Base-by-base conservation (phyloP, 352 stramenopile genomes). In the Globisporangium alternatum region DNA sequence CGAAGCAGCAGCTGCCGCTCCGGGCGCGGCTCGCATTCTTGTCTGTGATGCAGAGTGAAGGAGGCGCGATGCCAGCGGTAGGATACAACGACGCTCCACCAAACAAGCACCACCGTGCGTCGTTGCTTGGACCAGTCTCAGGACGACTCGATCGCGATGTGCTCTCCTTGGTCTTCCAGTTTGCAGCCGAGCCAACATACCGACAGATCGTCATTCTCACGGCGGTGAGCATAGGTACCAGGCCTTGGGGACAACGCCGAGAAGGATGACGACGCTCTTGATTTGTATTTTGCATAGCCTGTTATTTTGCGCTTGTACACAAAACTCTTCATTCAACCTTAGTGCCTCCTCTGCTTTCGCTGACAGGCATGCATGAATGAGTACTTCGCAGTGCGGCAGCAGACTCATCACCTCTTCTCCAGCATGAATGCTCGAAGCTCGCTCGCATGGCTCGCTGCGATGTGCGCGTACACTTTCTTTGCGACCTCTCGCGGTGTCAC, bases 181-280 rank as follows among this genome's bases (percentile, higher is more conserved):
- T 64, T 64, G 58, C 58, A 55, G 43, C 58, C 31, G n/a, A 55
- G 33, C n/a, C 37, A 44, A 44, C 25, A 2, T 28, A 28, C 25
- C 25, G 25, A 28, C 25, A 28, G 25, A 28, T 28, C 25, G 25
- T 28, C 25, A 28, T 28, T 28, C 25, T 28, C 25, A 28, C 25
- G 25, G 25, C 25, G 25, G 2, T 28, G 25, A 28, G 25, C 25
- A 28, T 28, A 28, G 25, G 25, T 28, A 28, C 25, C 25, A 28
- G 1, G 25, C 25, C 25, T 28, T 28, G 25, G 25, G 25, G 25
- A 28, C 25, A 28, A 28, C 25, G 25, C 25, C 25, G 25, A 28
- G 25, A 28, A 28, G 25, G 25, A 28, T 28, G 25, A 28, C 25
- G 25, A 28, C 25, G 25, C 25, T 28, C 25, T 28, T 28, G 25